These are phyloP conservation scores for Corymbia calophylla DNA, from an alignment of 441 rosid genomes.

Conservation along the genomic window DNA sequence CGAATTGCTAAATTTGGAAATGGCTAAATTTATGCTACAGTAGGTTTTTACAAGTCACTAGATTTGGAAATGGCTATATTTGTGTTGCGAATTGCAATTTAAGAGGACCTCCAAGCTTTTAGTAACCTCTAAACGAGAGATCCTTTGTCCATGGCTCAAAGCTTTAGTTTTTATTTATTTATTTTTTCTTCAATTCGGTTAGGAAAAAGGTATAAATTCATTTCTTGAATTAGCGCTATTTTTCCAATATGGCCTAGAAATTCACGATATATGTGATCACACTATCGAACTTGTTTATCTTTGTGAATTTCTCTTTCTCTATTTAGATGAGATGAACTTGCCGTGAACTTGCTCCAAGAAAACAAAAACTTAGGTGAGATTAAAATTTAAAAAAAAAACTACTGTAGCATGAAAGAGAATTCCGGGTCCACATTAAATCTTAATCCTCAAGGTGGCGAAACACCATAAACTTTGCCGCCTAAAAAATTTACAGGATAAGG, in stretches of 20 bases:
- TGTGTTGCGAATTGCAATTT: neutral
- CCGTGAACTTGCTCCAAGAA: neutral
- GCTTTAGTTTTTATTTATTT: neutral
- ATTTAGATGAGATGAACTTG: neutral
- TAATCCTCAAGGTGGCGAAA: neutral
- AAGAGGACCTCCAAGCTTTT: neutral
- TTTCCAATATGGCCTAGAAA: neutral
- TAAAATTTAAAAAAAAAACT: neutral
- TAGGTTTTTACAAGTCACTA: neutral
- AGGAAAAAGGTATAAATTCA: neutral
- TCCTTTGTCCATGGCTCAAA: neutral
- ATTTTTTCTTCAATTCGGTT: neutral
- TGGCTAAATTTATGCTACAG: too few species aligned
- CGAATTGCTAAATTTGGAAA: too few species aligned
- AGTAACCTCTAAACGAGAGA: fast-evolving
- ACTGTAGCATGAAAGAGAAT: neutral
- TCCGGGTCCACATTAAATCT: neutral
- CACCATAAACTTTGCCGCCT: neutral
- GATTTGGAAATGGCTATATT: neutral
- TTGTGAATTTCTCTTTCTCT: neutral
- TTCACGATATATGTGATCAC: neutral
- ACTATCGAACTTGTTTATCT: neutral
- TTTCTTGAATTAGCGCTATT: neutral
- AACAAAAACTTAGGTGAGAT: neutral
- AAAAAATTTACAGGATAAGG: neutral